Base-by-base conservation (phyloP, 352 stramenopile species). In the Phytophthora meadii region DNA sequence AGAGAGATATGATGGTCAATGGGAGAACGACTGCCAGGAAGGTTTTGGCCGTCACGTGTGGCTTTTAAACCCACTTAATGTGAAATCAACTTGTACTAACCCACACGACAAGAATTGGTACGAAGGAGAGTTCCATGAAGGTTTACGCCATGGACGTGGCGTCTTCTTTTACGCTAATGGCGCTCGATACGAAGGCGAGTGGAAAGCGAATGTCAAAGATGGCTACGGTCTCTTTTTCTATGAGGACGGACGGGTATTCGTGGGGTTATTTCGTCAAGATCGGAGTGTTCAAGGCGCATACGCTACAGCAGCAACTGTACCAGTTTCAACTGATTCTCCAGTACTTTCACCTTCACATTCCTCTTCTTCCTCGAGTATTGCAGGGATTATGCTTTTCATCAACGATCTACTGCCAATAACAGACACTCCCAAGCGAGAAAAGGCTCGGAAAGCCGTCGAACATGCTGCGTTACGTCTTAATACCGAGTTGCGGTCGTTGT, bases 161-260 rank as follows among this genome's bases (percentile, higher is more conserved):
- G 74, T 77, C 0, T 97, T 97, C 50, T 90, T 87, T 67, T 97
- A 97, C 50, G 81, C 87, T 8, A 95, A 97, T 45, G 91, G 91
- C 3, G 84, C 88, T 5, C 68, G 81, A 1, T 97, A 97, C 63
- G 78, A 87, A 68, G 91, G 91, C n/a, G 70, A 87, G 48, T 97
- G 91, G 91, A 51, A 77, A 36, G 55, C 81, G 22, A 95, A 96
- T 48, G 68, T 82, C 42, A 97, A 97, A 72, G 66, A 93, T 19
- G 84, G 82, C 36, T 67, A 71, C 11, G 84, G 84, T 0, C 60
- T 87, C n/a, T 91, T 90, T 57, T 90, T 87, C 54, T 87, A 88
- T 40, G 82, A 90, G 30, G 82, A 93, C 12, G 84, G 84, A 1
- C 76, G 77, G 2, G 77, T 89, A n/a, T 83, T 82, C 34, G 64